Evolutionary conservation across 2,329 filamentous ascomycete genomes (phyloP), one percentile per base, ranked within the genome.

Genomic region (Ophiocordyceps sinensis): DNA sequence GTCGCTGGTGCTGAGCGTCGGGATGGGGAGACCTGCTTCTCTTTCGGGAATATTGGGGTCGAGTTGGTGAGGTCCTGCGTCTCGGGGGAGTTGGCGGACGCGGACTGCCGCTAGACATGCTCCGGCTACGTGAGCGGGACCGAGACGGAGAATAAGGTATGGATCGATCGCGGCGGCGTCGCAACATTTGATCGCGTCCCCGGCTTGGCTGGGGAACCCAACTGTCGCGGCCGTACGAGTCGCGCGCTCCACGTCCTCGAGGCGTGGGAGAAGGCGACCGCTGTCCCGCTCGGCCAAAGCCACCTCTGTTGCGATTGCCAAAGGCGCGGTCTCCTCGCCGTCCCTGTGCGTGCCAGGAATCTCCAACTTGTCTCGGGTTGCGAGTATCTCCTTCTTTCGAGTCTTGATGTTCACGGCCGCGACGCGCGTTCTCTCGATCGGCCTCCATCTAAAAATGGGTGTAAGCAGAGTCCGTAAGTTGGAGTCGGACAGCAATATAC

Each of bases 391-490:
- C 71, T 43, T 82, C 77, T 54, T 84, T 75, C 41, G 85, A 66
- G 34, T 71, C 70, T 47, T 81, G 73, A 35, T 85, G 53, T 40
- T 86, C 80, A 45, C 77, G 77, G 45, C 79, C 76, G 41, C 73
- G 73, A 41, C 81, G 79, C 26, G 77, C 75, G 54, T 84, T 79
- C 55, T 80, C 81, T 58, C 80, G 83, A 50, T 91, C 86, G 30
- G 85, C 82, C 55, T 93, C 82, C 40, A 86, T 77, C 86, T 88
- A 37, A 8, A 14, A 28, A n/a, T 7, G 14, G 14, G 11, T 5
- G 17, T 47, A 19, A 51, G n/a, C 8, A 35, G 32, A 35, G 17
- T 23, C 21, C 17, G 23, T 19, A 14, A 5, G n/a, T 9, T n/a
- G 19, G 12, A 10, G 13, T 3, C 23, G 32, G 3, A n/a, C 9